Evolutionary conservation across 345 rosid genomes (phyloP).

Genomic region (Geranium brycei): DNA sequence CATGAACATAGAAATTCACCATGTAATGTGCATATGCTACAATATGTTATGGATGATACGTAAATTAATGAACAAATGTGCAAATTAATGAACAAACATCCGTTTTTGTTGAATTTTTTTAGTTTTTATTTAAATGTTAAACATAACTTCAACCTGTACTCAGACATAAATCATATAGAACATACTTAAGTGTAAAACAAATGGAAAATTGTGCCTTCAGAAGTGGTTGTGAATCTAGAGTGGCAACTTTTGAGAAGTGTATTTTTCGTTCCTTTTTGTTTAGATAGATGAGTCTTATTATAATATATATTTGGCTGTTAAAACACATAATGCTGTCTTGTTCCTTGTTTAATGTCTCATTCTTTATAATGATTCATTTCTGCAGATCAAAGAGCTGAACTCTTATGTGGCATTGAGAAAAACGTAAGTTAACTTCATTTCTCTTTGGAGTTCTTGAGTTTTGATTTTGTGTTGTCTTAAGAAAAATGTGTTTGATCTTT

Average conservation of each 20-base stretch:
- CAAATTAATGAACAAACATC: neutral
- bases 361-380: slow-evolving; percentile 7
- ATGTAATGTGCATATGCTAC: neutral
- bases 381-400: slow-evolving; percentile 91
- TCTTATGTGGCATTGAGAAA: slow-evolving; percentile 85
- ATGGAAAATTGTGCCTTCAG: neutral
- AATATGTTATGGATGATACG: neutral
- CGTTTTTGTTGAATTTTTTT: no score
- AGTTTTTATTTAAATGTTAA: no score
- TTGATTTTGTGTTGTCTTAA: neutral
- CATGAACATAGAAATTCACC: neutral
- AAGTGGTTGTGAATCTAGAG: neutral
- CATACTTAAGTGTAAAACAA: neutral
- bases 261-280: neutral
- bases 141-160: no score
- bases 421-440: slow-evolving; percentile 42
- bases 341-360: slow-evolving; percentile 1
- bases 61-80: neutral
- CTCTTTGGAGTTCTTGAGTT: neutral
- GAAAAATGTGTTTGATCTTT: neutral
- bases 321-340: neutral
- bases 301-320: neutral
- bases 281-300: neutral
- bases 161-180: no score
- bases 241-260: neutral